Base-by-base conservation (phyloP, 345 rosid genomes). In the Cardamine occulta region DNA sequence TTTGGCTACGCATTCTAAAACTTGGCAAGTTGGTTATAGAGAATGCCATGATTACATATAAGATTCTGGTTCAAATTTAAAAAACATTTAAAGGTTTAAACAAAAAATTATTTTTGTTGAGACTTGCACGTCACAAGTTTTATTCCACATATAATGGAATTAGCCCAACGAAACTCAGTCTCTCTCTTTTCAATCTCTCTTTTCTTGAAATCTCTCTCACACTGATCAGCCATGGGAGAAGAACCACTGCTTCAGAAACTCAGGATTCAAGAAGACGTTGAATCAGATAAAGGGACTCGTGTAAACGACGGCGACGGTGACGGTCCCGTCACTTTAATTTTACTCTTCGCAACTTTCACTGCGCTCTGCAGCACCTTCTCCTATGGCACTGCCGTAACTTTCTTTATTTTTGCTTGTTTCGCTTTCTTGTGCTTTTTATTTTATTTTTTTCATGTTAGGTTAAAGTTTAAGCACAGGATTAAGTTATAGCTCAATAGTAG, bases 331-430 rank as follows among this genome's bases (percentile, higher is more conserved):
- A 79, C 88, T 44, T 56, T 65, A 2, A 31, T 63, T 40, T 17
- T 79, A 45, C 75, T 79, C 40, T 34, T 63, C 34, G 48, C 79
- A 47, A 79, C 82, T 32, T 56, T 74, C 61, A 74, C 79, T 79
- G 76, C 63, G 37, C 72, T 79, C 19, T 79, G 75, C n/a, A 66
- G 82, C 32, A 74, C 56, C 48, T 79, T 68, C 63, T 74, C 79
- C 32, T 79, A 69, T 79, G 82, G 82, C 66, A 62, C 72, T 74
- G 75, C 82, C 29, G 82, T 79, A 74, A 69, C 39, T 37, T 55
- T 45, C 61, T 56, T 44, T 59, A 40, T 66, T 57, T 61, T 53
- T 24, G 11, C 40, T 67, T 34, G 23, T 40, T 24, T 24, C 17
- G n/a, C 19, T 3, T 1, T 29, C 4, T 19, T 28, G 4, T 40